These are phyloP conservation scores for Tetradesmus lagerheimii DNA, from an alignment of 139 green algal species.

Conservation along the genomic window DNA sequence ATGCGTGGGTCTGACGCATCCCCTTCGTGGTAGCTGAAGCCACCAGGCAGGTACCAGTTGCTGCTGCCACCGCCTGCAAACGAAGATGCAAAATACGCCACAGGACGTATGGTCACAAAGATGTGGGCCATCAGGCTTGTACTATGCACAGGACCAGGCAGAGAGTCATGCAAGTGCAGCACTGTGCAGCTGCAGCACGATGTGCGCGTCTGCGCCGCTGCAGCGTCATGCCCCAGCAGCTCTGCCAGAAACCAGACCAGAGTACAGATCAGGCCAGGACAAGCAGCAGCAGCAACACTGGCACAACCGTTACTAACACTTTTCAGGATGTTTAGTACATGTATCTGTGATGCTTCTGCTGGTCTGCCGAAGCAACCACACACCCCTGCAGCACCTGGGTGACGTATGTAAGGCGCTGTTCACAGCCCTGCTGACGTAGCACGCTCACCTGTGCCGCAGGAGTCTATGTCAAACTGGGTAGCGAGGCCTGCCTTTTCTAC, in stretches of 20 bases:
- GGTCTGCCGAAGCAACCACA: not conserved
- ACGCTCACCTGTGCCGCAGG: constrained; percentile 91
- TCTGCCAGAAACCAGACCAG: no score
- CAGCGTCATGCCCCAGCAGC: not conserved
- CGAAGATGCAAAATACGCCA: not conserved
- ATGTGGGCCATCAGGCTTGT: no score
- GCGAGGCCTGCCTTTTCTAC: constrained; percentile 81
- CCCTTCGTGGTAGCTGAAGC: constrained; percentile 90
- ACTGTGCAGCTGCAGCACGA: not conserved
- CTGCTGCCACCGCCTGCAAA: constrained; percentile 7
- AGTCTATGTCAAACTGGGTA: constrained; percentile 90
- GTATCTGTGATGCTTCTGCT: not conserved
- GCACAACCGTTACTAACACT: not conserved
- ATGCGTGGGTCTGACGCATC: constrained; percentile 89
- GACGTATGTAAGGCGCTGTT: no score
- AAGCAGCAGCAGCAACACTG: not conserved
- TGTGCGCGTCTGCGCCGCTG: not conserved
- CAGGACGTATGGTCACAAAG: no score
- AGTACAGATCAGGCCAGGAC: no score
- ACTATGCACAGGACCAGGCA: not conserved
- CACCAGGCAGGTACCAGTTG: constrained; percentile 73
- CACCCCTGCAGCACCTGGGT: no score
- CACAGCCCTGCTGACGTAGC: no score
- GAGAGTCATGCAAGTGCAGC: not conserved
- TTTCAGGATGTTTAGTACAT: no score